Conservation (phyloP, 345 rosid species). For the Lepidium sativum region DNA sequence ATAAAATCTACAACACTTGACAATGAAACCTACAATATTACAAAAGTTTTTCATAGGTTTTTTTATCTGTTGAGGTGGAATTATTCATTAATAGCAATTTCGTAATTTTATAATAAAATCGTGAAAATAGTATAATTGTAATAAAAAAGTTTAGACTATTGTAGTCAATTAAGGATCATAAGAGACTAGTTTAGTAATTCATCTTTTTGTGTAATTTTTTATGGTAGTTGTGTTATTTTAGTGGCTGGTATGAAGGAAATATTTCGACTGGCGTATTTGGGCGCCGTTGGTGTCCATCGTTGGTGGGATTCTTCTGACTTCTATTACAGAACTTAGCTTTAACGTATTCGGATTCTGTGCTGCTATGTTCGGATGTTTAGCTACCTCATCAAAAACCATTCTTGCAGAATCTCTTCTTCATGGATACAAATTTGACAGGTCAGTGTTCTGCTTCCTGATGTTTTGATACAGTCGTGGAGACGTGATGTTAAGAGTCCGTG, state of each 20-base stretch:
- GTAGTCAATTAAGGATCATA: too few relatives aligned
- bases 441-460: background rate
- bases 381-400: slow-evolving; percentile 92
- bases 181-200: too few relatives aligned
- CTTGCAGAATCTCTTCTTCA: slow-evolving; percentile 90
- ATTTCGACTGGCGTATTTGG: slow-evolving; percentile 95
- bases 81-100: too few relatives aligned
- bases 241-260: slow-evolving; percentile 89
- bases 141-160: too few relatives aligned
- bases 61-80: too few relatives aligned
- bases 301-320: slow-evolving; percentile 91
- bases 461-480: too few relatives aligned
- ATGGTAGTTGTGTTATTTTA: slow-evolving; percentile 73
- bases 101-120: too few relatives aligned
- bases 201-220: background rate
- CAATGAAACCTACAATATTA: too few relatives aligned
- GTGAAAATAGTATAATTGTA: too few relatives aligned
- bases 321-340: slow-evolving; percentile 89
- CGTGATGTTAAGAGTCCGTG: too few relatives aligned
- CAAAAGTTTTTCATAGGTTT: too few relatives aligned
- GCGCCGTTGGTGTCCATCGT: slow-evolving; percentile 79
- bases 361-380: slow-evolving; percentile 90
- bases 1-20: too few relatives aligned
- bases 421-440: slow-evolving; percentile 96
- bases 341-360: slow-evolving; percentile 88